These are phyloP conservation scores for Pholiota microspora DNA, from an alignment of 768 basidiomycete species.

Conservation along the genomic window DNA sequence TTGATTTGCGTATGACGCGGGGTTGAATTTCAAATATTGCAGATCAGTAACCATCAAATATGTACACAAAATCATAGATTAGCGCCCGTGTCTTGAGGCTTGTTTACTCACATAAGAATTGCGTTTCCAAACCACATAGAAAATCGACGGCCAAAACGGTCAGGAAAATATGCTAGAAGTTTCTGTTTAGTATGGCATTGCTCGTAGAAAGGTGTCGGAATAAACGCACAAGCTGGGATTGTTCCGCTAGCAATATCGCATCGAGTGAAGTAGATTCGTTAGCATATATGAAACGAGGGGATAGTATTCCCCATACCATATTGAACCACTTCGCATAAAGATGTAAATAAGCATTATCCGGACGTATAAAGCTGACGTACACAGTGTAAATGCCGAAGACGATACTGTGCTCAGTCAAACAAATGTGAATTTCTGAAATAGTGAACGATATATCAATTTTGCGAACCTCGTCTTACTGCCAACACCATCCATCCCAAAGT, in stretches of 20 bases:
- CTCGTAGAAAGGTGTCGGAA: neutral
- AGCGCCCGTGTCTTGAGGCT: neutral
- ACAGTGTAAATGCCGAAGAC: slow-evolving; percentile 56
- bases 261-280: too few species aligned
- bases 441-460: too few species aligned
- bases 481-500: slow-evolving; percentile 42
- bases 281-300: neutral
- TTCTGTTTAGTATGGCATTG: slow-evolving; percentile 1
- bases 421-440: too few species aligned
- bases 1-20: slow-evolving; percentile 14
- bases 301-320: slow-evolving; percentile 28
- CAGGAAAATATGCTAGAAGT: slow-evolving; percentile 40
- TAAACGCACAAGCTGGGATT: slow-evolving; percentile 39
- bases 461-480: slow-evolving; percentile 42
- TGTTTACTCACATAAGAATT: slow-evolving; percentile 37
- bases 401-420: slow-evolving; percentile 28
- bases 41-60: neutral
- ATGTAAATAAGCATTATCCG: slow-evolving; percentile 1
- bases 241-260: too few species aligned
- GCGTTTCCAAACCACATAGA: slow-evolving; percentile 49
- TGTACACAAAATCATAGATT: neutral
- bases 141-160: slow-evolving; percentile 47
- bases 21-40: neutral
- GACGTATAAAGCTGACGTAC: slow-evolving; percentile 21
- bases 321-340: slow-evolving; percentile 39